Evolutionary conservation across 2,329 filamentous ascomycete species (phyloP).

Genomic region (Penicillium vulpinum): DNA sequence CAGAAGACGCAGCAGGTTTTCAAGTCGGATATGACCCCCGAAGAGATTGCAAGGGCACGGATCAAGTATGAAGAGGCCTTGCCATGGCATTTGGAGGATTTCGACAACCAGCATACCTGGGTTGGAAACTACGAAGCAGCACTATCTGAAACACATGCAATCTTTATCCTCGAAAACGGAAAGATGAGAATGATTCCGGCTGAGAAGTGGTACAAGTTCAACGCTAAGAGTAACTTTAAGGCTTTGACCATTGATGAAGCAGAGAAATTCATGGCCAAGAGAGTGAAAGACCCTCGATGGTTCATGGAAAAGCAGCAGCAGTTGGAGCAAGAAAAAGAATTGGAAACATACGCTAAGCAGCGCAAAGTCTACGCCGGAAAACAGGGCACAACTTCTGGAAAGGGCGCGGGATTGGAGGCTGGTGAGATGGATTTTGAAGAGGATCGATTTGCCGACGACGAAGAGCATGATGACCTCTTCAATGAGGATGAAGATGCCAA

Average conservation of each 20-base stretch:
- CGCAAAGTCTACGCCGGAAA: slow-evolving; percentile 50
- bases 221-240: slow-evolving; percentile 62
- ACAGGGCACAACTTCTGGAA: slow-evolving; percentile 45
- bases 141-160: slow-evolving; percentile 75
- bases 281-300: slow-evolving; percentile 75
- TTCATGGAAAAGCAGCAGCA: slow-evolving; percentile 65
- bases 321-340: slow-evolving; percentile 56
- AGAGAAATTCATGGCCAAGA: slow-evolving; percentile 78
- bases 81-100: slow-evolving; percentile 96
- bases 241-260: slow-evolving; percentile 79
- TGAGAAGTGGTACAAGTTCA: slow-evolving; percentile 86
- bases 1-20: slow-evolving; percentile 88
- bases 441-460: slow-evolving; percentile 81
- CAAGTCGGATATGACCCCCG: slow-evolving; percentile 70
- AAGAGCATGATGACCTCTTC: slow-evolving; percentile 74
- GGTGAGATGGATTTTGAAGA: slow-evolving; percentile 69
- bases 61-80: slow-evolving; percentile 88
- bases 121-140: slow-evolving; percentile 87
- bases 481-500: slow-evolving; percentile 81
- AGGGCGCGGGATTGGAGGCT: slow-evolving; percentile 55
- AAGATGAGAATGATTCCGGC: slow-evolving; percentile 84
- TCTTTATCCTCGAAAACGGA: slow-evolving; percentile 71
- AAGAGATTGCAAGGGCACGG: slow-evolving; percentile 67
- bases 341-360: slow-evolving; percentile 55
- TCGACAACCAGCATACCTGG: slow-evolving; percentile 93